Evolutionary conservation across 371 early-diverging fungal genomes (phyloP).

Genomic region (Mortierella sp.): DNA sequence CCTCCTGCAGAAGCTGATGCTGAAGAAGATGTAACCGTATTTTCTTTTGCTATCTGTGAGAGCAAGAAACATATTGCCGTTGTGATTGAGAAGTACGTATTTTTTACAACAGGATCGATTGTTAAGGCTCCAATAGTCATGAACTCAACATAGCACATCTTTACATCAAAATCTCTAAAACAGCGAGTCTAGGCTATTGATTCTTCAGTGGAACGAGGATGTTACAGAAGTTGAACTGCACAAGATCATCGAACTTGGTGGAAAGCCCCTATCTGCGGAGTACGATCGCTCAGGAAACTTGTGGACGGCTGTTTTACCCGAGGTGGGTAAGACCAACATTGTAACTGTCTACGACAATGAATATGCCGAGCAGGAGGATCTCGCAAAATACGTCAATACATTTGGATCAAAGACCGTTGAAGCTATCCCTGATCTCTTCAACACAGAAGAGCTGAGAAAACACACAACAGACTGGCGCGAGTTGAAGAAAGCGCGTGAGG

Average conservation of each 20-base stretch:
- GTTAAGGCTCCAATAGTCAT: not conserved
- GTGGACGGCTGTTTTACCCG: slow-evolving; percentile 38
- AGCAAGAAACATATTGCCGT: slow-evolving; percentile 47
- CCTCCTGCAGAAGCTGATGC: slow-evolving; percentile 57
- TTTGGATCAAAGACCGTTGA: slow-evolving; percentile 61
- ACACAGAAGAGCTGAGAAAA: slow-evolving; percentile 69
- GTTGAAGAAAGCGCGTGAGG: slow-evolving; percentile 54
- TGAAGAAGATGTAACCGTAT: slow-evolving; percentile 56
- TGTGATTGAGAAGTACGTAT: slow-evolving; percentile 44
- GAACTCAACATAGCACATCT: not conserved
- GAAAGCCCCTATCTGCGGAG: slow-evolving; percentile 34
- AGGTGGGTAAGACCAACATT: slow-evolving; percentile 22
- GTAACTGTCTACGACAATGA: slow-evolving; percentile 33
- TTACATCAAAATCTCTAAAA: not conserved
- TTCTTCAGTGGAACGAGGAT: slow-evolving; percentile 48
- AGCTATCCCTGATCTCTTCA: slow-evolving; percentile 63
- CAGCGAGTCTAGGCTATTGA: slow-evolving; percentile 45
- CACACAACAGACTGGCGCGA: slow-evolving; percentile 58
- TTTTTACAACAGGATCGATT: too few species aligned
- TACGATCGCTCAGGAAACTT: slow-evolving; percentile 54
- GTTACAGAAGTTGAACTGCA: slow-evolving; percentile 36
- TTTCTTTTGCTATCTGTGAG: slow-evolving; percentile 39
- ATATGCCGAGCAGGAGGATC: slow-evolving; percentile 33
- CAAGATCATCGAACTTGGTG: slow-evolving; percentile 42
- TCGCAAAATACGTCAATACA: slow-evolving; percentile 59